phyloP scores from a whole-genome alignment of 306 rosid species.

The Fagus sylvatica region DNA sequence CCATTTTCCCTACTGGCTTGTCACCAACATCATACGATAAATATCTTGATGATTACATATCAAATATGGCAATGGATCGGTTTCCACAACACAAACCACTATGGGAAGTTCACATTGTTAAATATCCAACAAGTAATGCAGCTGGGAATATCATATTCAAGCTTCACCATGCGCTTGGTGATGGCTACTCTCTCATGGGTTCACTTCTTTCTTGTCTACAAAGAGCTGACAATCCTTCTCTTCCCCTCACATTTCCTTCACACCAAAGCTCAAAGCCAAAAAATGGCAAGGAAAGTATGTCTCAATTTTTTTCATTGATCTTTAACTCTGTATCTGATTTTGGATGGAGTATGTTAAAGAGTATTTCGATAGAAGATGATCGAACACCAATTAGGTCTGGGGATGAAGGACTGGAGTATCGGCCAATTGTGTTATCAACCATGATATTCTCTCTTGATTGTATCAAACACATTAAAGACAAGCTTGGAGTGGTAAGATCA shows the following conservation, averaged over 20 bases:
- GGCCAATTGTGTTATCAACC: slow-evolving; percentile 36
- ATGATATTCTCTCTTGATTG: slow-evolving; percentile 43
- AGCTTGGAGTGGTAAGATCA: slow-evolving; percentile 56
- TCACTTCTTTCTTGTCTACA: slow-evolving; percentile 57
- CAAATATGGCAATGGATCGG: slow-evolving; percentile 30
- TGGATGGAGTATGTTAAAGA: slow-evolving; percentile 42
- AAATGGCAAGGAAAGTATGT: not conserved
- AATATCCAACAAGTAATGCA: slow-evolving; percentile 46
- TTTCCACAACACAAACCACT: slow-evolving; percentile 42
- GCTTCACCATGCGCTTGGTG: slow-evolving; percentile 69
- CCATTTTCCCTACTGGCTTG: slow-evolving; percentile 26
- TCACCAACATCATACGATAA: slow-evolving; percentile 31
- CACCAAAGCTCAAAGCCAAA: slow-evolving; percentile 16
- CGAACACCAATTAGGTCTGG: slow-evolving; percentile 53
- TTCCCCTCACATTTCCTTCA: slow-evolving; percentile 59
- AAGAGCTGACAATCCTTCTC: slow-evolving; percentile 49
- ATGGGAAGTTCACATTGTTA: slow-evolving; percentile 58
- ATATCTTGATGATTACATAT: slow-evolving; percentile 38
- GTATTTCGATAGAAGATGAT: slow-evolving; percentile 46
- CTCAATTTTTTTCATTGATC: slow-evolving; percentile 24
- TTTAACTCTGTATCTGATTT: slow-evolving; percentile 39
- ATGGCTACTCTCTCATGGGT: slow-evolving; percentile 67
- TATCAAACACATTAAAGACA: slow-evolving; percentile 49
- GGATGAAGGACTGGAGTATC: slow-evolving; percentile 28
- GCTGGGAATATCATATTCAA: slow-evolving; percentile 37